phyloP scores from a whole-genome alignment of 164 flowering plant species.

The Euptelea pleiosperma region DNA sequence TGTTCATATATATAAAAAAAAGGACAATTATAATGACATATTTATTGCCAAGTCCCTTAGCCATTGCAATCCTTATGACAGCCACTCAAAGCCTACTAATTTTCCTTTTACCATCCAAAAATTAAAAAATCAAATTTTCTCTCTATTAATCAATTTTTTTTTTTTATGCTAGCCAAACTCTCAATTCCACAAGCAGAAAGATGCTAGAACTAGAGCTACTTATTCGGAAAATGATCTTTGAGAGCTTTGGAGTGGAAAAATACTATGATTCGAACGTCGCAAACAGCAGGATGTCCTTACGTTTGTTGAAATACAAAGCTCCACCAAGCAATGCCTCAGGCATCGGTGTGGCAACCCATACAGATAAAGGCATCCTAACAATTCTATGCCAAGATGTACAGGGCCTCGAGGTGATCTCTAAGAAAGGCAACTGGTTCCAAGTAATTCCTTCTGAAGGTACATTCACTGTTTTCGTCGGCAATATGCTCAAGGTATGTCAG shows the following conservation, averaged over 20 bases:
- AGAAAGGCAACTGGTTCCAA: slow-evolving; percentile 33
- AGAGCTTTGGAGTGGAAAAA: slow-evolving; percentile 17
- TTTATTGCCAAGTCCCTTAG: too few relatives aligned
- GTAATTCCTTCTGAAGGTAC: slow-evolving; percentile 14
- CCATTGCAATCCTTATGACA: too few relatives aligned
- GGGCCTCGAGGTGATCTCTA: slow-evolving; percentile 41
- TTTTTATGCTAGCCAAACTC: slow-evolving; percentile 10
- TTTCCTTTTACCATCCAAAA: too few relatives aligned
- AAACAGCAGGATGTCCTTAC: slow-evolving; percentile 14
- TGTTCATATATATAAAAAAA: too few relatives aligned
- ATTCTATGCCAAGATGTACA: slow-evolving; percentile 21
- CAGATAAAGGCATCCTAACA: slow-evolving; percentile 20
- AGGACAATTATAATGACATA: too few relatives aligned
- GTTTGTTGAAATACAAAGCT: slow-evolving; percentile 45
- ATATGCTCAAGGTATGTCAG: slow-evolving; percentile 36
- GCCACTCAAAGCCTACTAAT: too few relatives aligned
- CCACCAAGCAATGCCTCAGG: slow-evolving; percentile 15
- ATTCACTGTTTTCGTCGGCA: slow-evolving; percentile 37
- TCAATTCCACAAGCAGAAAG: slow-evolving; percentile 30
- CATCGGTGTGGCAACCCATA: slow-evolving; percentile 37
- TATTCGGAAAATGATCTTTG: slow-evolving; percentile 20
- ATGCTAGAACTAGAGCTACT: slow-evolving; percentile 33
- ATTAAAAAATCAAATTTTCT: too few relatives aligned
- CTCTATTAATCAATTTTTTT: too few relatives aligned
- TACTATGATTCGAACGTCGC: slow-evolving; percentile 14